Evolutionary conservation across 768 basidiomycete species (phyloP), one percentile per base, ranked within the genome.

Genomic region (Mycena indigotica): DNA sequence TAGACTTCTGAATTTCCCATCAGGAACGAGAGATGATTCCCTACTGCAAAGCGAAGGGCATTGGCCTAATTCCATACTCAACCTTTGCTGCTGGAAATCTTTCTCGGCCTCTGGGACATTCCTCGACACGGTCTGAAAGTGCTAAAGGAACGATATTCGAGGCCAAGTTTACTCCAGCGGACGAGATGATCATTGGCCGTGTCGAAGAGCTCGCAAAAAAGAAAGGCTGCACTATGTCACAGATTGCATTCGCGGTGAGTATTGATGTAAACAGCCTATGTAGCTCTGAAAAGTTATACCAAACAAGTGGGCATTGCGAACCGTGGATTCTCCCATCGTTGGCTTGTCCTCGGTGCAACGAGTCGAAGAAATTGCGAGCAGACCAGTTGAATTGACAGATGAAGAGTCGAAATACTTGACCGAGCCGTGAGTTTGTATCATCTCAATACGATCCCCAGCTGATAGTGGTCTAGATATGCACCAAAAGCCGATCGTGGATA

Each of bases 41-140:
- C 3, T 81, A 79, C 65, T 80, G 78, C 65, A 71, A 75, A 21
- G 73, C 71, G 56, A 75, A 78, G 30, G 83, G 83, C 24, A 80
- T 85, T 28, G 82, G 82, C 0, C 65, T 79, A 25, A 82, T 86
- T 28, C 80, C 83, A 0, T 84, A 80, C 77, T 67, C 74, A 0
- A 80, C 82, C 1, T 73, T 85, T 16, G 57, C 61, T 3, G 57
- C 55, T 5, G 81, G 80, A 3, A 32, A 64, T 26, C 75, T 81
- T 5, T 71, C 76, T 0, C 74, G 77, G 2, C 78, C 77, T 0
- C 2, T 73, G 0, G 70, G 66, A 2, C 58, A 57, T 1, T 67
- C 67, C 35, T 67, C 77, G 0, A 44, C 44, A 0, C 67, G 69
- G 2, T 35, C 53, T 15, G 39, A 55, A 2, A 38, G 23, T 4